phyloP scores from a whole-genome alignment of 1,139 yeast genomes.

The Ogataea hybrid region DNA sequence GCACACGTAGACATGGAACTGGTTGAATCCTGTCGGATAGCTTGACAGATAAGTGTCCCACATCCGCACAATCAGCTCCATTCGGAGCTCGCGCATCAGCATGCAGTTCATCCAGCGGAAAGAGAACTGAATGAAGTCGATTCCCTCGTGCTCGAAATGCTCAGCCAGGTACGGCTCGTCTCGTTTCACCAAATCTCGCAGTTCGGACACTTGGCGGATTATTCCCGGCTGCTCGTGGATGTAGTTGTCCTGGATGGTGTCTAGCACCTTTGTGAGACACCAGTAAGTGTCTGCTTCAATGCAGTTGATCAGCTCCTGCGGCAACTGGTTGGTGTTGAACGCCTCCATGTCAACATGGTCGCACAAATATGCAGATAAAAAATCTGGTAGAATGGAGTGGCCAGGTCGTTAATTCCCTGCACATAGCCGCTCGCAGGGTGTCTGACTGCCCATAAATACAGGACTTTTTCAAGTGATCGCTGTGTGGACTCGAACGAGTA shows the following conservation, averaged over 20 bases:
- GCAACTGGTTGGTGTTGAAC: slow-evolving; percentile 63
- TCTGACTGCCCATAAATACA: slow-evolving; percentile 93
- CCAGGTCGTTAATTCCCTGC: slow-evolving; percentile 96
- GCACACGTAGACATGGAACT: slow-evolving; percentile 94
- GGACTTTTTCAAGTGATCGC: slow-evolving; percentile 69
- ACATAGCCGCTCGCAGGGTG: slow-evolving; percentile 99
- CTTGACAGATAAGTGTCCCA: slow-evolving; percentile 98
- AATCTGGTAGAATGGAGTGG: slow-evolving; percentile 91
- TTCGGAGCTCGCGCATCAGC: slow-evolving; percentile 86
- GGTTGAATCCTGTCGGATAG: slow-evolving; percentile 83
- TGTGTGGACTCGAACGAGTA: slow-evolving; percentile 74
- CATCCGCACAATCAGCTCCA: slow-evolving; percentile 81
- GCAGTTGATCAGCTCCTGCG: slow-evolving; percentile 50
- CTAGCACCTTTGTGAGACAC: slow-evolving; percentile 88
- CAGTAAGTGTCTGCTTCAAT: slow-evolving; percentile 96
- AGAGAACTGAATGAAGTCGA: slow-evolving; percentile 91
- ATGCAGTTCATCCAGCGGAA: slow-evolving; percentile 99
- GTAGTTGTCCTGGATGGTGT: slow-evolving; percentile 93
- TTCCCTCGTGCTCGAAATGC: slow-evolving; percentile 76
- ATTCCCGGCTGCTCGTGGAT: slow-evolving; percentile 99
- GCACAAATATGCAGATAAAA: slow-evolving; percentile 63
- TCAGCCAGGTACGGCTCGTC: slow-evolving; percentile 71
- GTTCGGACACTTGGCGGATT: slow-evolving; percentile 80
- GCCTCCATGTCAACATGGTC: slow-evolving; percentile 43
- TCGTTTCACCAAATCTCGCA: slow-evolving; percentile 72